Percentiles rank a stretch among this genome's conserved stretches.
Evolutionary conservation across 345 rosid genomes (phyloP).

Genomic region (Salix udensis): DNA sequence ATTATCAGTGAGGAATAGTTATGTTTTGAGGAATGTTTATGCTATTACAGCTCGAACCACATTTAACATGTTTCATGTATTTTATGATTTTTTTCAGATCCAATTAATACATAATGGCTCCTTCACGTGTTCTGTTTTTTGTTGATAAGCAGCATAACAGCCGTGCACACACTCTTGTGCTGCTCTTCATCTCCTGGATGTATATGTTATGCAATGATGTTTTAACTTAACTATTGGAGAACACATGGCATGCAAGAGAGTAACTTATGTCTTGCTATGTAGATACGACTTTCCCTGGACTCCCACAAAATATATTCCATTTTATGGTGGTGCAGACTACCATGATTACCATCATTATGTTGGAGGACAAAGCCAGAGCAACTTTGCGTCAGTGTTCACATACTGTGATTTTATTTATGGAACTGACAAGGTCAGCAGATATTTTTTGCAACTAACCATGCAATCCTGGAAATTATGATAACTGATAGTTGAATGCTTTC

Average conservation of each 20-base stretch:
- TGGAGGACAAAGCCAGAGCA: slow-evolving; percentile 98
- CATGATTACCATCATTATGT: slow-evolving; percentile 98
- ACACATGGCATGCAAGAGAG: not conserved
- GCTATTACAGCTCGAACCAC: not conserved
- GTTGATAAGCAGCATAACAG: not conserved
- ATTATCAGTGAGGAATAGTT: not conserved
- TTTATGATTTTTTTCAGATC: not conserved
- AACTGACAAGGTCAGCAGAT: slow-evolving; percentile 68
- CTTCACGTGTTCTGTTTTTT: not conserved
- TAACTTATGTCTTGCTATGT: slow-evolving; percentile 18
- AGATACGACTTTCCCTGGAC: slow-evolving; percentile 91
- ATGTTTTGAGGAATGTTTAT: not conserved
- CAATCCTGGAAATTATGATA: not conserved
- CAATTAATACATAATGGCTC: not conserved
- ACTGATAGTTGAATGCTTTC: not conserved
- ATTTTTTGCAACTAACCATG: not conserved
- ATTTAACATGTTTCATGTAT: not conserved
- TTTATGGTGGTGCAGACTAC: slow-evolving; percentile 95
- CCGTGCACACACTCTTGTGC: not conserved
- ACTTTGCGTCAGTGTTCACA: slow-evolving; percentile 94
- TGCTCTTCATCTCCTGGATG: not conserved
- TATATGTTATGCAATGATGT: not conserved
- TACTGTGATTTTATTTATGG: slow-evolving; percentile 93
- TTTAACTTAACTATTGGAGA: not conserved
- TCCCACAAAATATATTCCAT: slow-evolving; percentile 83